These are phyloP conservation scores for Camelina neglecta DNA, from an alignment of 345 rosid species.

Conservation along the genomic window DNA sequence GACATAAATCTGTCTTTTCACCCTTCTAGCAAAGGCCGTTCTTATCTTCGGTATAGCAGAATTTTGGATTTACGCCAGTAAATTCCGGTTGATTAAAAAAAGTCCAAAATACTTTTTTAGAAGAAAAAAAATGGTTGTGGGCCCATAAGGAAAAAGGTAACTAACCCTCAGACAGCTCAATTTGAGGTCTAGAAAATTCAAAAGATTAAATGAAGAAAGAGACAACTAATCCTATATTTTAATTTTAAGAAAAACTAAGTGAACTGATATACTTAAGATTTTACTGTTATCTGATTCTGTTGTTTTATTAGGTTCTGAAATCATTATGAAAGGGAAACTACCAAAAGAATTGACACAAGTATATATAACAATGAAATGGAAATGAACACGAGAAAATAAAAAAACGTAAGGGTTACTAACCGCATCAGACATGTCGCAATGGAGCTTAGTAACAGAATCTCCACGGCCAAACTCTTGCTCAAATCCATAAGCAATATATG, in stretches of 20 bases:
- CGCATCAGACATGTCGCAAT: slow-evolving; percentile 89
- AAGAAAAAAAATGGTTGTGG: background rate
- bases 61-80: too few species aligned
- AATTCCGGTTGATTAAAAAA: too few species aligned
- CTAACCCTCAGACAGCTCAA: background rate
- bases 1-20: too few species aligned
- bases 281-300: background rate
- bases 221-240: background rate
- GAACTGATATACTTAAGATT: background rate
- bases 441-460: slow-evolving; percentile 89
- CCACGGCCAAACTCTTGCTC: slow-evolving; percentile 77
- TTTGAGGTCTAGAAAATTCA: too few species aligned
- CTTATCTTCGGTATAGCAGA: too few species aligned
- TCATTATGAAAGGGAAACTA: slow-evolving; percentile 7
- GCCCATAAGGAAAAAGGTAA: background rate
- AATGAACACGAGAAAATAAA: background rate
- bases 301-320: background rate
- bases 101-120: too few species aligned
- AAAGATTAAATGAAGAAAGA: background rate
- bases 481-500: slow-evolving; percentile 76
- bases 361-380: background rate
- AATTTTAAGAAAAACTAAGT: background rate
- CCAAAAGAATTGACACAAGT: background rate
- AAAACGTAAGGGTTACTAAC: slow-evolving; percentile 43
- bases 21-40: too few species aligned